Evolutionary conservation across 1,139 yeast species (phyloP).

Genomic region (Debaryomyces psychrophilus): DNA sequence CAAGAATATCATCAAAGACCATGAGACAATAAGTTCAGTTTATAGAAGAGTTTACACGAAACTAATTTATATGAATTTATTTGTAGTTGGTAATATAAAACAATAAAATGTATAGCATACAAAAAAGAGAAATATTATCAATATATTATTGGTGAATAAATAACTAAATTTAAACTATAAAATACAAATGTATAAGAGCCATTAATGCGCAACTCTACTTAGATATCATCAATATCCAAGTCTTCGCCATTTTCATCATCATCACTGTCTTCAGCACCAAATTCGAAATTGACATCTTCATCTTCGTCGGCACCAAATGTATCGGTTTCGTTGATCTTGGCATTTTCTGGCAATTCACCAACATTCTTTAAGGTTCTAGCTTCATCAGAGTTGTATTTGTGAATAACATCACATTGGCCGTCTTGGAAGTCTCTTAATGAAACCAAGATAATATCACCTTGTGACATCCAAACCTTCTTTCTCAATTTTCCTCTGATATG

Average conservation of each 20-base stretch:
- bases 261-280: slow-evolving; percentile 89
- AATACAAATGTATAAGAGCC: slow-evolving; percentile 12
- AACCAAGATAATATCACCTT: slow-evolving; percentile 95
- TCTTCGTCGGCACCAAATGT: slow-evolving; percentile 96
- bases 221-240: slow-evolving; percentile 81
- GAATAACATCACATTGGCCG: slow-evolving; percentile 96
- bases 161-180: slow-evolving; percentile 11
- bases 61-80: neutral
- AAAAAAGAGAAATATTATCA: neutral
- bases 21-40: neutral
- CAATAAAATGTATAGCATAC: neutral
- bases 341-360: slow-evolving; percentile 96
- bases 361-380: slow-evolving; percentile 94
- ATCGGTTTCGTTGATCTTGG: slow-evolving; percentile 97
- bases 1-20: slow-evolving; percentile 6
- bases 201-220: slow-evolving; percentile 21
- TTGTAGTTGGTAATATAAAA: neutral
- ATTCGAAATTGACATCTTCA: slow-evolving; percentile 97
- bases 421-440: slow-evolving; percentile 98
- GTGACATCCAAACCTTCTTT: slow-evolving; percentile 99
- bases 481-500: slow-evolving; percentile 99
- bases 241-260: slow-evolving; percentile 70
- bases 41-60: neutral
- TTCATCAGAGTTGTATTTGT: slow-evolving; percentile 95
- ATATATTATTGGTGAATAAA: slow-evolving; percentile 8